A percentile compares a stretch with the other conserved stretches of the same genome.
phyloP scores from a whole-genome alignment of 148 eudicot genomes.

The Polygonum aviculare region DNA sequence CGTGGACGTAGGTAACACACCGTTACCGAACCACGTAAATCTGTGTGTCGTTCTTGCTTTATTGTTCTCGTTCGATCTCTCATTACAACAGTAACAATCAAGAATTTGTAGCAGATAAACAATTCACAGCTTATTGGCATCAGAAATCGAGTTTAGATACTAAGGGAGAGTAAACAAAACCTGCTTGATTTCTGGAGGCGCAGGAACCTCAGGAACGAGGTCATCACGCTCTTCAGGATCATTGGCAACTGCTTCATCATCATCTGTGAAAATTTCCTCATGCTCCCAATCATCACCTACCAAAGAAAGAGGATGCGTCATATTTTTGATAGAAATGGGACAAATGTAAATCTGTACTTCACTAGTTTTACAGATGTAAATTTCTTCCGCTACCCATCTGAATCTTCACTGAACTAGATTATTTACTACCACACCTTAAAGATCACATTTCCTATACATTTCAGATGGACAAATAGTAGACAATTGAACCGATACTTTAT shows the following conservation, averaged over 20 bases:
- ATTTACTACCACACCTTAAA: background rate
- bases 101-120: background rate
- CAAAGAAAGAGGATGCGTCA: slow-evolving; percentile 2
- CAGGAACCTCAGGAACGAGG: slow-evolving; percentile 89
- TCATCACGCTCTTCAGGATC: slow-evolving; percentile 94
- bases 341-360: background rate
- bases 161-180: slow-evolving; percentile 17
- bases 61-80: too few species aligned
- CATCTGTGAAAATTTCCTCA: slow-evolving; percentile 95
- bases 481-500: background rate
- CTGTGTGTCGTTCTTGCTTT: too few species aligned
- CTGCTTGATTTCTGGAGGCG: slow-evolving; percentile 97
- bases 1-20: too few species aligned
- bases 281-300: slow-evolving; percentile 99
- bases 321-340: background rate
- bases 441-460: background rate
- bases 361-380: background rate
- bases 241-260: slow-evolving; percentile 81
- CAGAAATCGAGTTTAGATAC: background rate
- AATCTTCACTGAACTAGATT: background rate
- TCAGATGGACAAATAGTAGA: background rate
- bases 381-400: background rate
- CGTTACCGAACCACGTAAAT: too few species aligned
- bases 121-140: background rate
- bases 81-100: too few species aligned